Conservation (phyloP, 164 flowering plant species). For the Stephania yunnanensis region DNA sequence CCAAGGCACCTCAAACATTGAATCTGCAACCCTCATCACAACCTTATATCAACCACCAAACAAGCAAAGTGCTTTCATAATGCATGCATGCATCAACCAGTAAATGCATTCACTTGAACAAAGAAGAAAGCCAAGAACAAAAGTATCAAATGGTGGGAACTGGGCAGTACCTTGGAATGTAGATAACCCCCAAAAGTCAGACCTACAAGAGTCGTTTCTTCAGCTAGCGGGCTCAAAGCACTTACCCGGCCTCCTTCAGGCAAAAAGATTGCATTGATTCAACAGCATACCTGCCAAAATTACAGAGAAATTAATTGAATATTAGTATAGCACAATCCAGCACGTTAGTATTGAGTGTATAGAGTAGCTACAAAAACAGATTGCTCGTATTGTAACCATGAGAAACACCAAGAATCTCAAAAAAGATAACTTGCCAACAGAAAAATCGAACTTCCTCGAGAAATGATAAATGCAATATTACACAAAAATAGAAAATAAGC, state of each 20-base stretch:
- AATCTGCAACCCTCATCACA: slow-evolving; percentile 40
- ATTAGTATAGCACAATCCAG: neutral
- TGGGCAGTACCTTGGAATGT: slow-evolving; percentile 59
- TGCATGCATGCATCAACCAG: neutral
- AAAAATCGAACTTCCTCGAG: neutral
- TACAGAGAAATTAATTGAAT: neutral
- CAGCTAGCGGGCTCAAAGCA: slow-evolving; percentile 31
- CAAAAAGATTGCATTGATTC: slow-evolving; percentile 80
- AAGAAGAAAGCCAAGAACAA: neutral
- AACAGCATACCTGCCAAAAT: slow-evolving; percentile 57
- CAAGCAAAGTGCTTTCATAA: neutral
- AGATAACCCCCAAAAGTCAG: slow-evolving; percentile 94
- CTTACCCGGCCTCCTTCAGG: slow-evolving; percentile 50
- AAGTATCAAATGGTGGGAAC: neutral
- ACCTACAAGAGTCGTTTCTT: slow-evolving; percentile 68
- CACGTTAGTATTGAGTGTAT: neutral
- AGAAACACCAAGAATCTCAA: neutral
- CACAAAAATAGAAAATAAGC: neutral
- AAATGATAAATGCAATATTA: no score
- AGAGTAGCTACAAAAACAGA: neutral
- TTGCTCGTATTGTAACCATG: neutral
- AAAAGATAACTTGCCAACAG: neutral
- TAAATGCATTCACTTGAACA: neutral
- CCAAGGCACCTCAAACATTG: slow-evolving; percentile 71
- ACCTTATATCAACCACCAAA: neutral